phyloP scores from a whole-genome alignment of 306 rosid species.

The Cicer cuneatum region DNA sequence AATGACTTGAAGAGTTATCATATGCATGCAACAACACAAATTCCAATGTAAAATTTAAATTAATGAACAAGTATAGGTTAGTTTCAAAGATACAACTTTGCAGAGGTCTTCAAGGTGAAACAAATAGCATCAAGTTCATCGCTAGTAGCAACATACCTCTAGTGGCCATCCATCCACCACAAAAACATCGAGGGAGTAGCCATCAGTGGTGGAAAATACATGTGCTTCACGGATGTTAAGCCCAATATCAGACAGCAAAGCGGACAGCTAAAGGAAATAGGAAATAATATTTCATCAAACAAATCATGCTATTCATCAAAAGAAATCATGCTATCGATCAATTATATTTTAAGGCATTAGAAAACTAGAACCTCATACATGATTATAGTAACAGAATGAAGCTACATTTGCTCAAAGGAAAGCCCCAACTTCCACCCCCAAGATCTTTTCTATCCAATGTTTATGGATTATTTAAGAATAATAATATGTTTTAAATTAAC shows the following conservation, averaged over 20 bases:
- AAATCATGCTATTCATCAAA: slow-evolving; percentile 20
- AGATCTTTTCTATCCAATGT: slow-evolving; percentile 47
- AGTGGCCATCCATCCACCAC: slow-evolving; percentile 62
- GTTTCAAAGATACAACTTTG: slow-evolving; percentile 26
- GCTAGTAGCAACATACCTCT: slow-evolving; percentile 46
- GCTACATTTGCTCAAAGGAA: slow-evolving; percentile 20
- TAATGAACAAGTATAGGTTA: slow-evolving; percentile 1
- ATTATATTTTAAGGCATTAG: slow-evolving; percentile 34
- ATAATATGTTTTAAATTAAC: neutral
- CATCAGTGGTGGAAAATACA: slow-evolving; percentile 63
- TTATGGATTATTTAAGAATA: slow-evolving; percentile 42
- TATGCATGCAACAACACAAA: slow-evolving; percentile 32
- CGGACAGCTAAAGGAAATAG: slow-evolving; percentile 55
- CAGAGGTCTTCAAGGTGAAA: slow-evolving; percentile 12
- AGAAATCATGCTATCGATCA: slow-evolving; percentile 21
- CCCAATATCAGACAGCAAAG: slow-evolving; percentile 65
- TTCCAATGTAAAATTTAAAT: slow-evolving; percentile 5
- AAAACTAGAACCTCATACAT: slow-evolving; percentile 12
- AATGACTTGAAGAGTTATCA: slow-evolving; percentile 32
- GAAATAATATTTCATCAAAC: slow-evolving; percentile 38
- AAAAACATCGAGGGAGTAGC: slow-evolving; percentile 61
- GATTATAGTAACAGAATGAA: slow-evolving; percentile 28
- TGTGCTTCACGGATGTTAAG: slow-evolving; percentile 71
- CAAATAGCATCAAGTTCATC: slow-evolving; percentile 20
- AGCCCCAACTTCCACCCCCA: slow-evolving; percentile 14